A percentile compares a stretch with the other conserved stretches of the same genome.
Evolutionary conservation across 2,329 filamentous ascomycete genomes (phyloP).

Genomic region (Aspergillus sp.): DNA sequence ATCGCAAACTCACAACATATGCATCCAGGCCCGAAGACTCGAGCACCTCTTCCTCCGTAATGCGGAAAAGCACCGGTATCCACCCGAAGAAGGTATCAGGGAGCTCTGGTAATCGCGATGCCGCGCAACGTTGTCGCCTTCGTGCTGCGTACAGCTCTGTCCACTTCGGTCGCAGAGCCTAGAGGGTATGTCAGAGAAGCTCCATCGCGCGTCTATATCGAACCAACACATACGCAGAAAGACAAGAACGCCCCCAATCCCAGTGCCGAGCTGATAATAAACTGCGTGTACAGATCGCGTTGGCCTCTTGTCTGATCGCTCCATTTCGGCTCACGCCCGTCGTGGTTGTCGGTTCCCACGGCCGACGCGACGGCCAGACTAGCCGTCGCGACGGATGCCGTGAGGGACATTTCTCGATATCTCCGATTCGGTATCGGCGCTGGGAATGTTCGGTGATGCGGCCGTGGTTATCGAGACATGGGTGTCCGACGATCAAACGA

Average conservation of each 20-base stretch:
- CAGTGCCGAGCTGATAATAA: constrained; percentile 34
- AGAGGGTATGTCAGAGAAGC: constrained; percentile 6
- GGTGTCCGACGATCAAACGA: too few species aligned
- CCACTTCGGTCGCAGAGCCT: constrained; percentile 87
- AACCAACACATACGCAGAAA: constrained; percentile 34
- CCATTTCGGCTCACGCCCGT: constrained; percentile 15
- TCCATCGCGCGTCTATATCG: neutral
- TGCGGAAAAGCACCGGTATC: constrained; percentile 75
- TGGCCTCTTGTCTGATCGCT: constrained; percentile 23
- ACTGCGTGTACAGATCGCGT: constrained; percentile 36
- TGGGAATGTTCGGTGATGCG: too few species aligned
- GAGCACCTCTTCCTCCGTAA: constrained; percentile 82
- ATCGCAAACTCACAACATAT: constrained; percentile 59
- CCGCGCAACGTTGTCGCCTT: constrained; percentile 62
- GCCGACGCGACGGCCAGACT: constrained; percentile 13
- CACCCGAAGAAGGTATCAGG: constrained; percentile 83
- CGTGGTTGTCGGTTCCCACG: constrained; percentile 11
- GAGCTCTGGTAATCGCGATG: constrained; percentile 61
- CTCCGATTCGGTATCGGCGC: neutral
- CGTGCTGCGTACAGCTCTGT: constrained; percentile 80
- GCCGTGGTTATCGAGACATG: too few species aligned
- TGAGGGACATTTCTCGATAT: constrained; percentile 19
- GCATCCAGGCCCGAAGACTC: constrained; percentile 88
- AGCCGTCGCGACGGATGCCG: constrained; percentile 16
- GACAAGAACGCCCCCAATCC: constrained; percentile 36